Evolutionary conservation across 345 rosid species (phyloP).

Genomic region (Melaleuca alternifolia): DNA sequence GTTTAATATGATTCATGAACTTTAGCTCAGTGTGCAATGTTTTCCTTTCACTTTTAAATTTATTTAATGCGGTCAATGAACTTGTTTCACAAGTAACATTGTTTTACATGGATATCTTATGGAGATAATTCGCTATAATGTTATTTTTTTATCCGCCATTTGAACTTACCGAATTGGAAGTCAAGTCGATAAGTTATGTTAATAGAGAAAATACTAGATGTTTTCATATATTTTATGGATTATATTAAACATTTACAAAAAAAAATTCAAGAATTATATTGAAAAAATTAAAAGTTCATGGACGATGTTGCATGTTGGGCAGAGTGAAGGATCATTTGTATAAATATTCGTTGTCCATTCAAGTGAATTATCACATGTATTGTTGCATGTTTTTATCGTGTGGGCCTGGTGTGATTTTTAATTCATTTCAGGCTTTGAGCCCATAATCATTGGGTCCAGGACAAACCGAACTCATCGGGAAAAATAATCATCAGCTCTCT

Average conservation of each 20-base stretch:
- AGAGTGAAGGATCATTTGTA: not conserved
- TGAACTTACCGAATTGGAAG: not conserved
- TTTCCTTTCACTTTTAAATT: not conserved
- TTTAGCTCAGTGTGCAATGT: not conserved
- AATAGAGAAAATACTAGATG: not conserved
- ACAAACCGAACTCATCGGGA: not conserved
- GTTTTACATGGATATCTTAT: not conserved
- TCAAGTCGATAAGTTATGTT: not conserved
- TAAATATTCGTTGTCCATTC: not conserved
- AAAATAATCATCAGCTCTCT: not conserved
- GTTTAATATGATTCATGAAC: rapidly evolving
- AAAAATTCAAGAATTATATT: not conserved
- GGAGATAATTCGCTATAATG: not conserved
- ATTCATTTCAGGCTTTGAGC: not conserved
- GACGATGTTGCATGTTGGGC: not conserved
- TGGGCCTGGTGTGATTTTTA: not conserved
- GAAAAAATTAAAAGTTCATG: not conserved
- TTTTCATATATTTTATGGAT: not conserved
- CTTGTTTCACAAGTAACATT: not conserved
- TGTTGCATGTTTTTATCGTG: not conserved
- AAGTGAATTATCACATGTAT: not conserved
- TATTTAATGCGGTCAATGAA: not conserved
- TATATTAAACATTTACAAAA: not conserved
- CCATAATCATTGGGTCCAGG: not conserved
- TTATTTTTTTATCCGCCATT: not conserved